Evolutionary conservation across 371 early-diverging fungal genomes (phyloP).

Genomic region (Apophysomyces ossiformis): DNA sequence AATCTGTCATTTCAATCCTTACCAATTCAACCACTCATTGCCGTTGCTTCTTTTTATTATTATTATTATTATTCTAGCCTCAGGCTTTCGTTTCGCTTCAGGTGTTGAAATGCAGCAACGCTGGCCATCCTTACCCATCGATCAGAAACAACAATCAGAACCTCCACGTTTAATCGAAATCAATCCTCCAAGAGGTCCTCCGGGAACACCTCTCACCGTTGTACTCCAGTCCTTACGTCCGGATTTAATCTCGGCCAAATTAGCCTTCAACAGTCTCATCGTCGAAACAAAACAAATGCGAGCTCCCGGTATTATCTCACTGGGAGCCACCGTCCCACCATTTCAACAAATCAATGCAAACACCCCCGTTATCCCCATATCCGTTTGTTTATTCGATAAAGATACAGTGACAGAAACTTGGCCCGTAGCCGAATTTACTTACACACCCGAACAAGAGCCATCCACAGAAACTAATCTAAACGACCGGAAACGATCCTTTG

Average conservation of each 20-base stretch:
- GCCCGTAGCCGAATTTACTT: constrained; percentile 34
- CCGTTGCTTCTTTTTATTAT: no score
- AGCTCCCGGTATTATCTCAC: constrained; percentile 32
- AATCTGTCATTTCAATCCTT: background rate
- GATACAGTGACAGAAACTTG: constrained; percentile 33
- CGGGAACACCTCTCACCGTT: constrained; percentile 24
- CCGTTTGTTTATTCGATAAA: constrained; percentile 32
- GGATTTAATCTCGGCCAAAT: constrained; percentile 17
- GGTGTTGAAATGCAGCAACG: background rate
- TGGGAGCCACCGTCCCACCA: constrained; percentile 32
- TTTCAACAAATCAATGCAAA: constrained; percentile 20
- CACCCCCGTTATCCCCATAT: constrained; percentile 26
- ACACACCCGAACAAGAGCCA: constrained; percentile 15
- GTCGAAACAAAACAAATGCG: constrained; percentile 41
- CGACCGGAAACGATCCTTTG: background rate
- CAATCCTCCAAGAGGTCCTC: constrained; percentile 17
- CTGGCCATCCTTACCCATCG: background rate
- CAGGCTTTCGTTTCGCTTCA: constrained; percentile 1
- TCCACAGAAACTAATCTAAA: background rate
- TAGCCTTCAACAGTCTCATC: constrained; percentile 38
- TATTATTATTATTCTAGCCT: constrained; percentile 1
- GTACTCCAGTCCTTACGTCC: constrained; percentile 12
- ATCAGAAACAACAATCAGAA: background rate
- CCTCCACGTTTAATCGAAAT: constrained; percentile 11
- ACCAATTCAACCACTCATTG: background rate